Evolutionary conservation across 2,329 filamentous ascomycete species (phyloP), one percentile per base, ranked within the genome.

Genomic region (Fusarium ramigenum): DNA sequence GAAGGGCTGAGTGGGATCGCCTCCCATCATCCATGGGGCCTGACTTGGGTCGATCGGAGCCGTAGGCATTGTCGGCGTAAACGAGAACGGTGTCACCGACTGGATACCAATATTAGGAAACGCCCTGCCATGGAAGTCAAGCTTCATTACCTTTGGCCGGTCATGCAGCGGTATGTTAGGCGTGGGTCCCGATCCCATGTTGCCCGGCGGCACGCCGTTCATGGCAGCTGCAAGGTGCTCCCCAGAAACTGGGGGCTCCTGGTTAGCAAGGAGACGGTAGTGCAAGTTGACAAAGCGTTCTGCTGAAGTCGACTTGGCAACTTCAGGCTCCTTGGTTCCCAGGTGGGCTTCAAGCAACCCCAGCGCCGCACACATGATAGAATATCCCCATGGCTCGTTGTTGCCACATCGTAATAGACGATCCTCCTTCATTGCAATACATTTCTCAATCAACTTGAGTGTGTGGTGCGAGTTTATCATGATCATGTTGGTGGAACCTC

Each of bases 361-460:
- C 32, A 87, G 83, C 2, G 89, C 88, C 7, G 88, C 87, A 72
- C 88, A 91, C 86, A 91, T 89, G 78, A 90, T 90, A 62, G 87
- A 88, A 78, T 90, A 90, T 23, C 88, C 88, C 89, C 89, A 91
- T 0, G 89, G 89, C 76, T 91, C 89, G 75, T 90, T 89, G 80
- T 90, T 90, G 21, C 89, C 89, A 69, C 88, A 90, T n/a, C 88
- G 83, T 30, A 91, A 79, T 12, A 91, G 85, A 2, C 88, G 85
- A 73, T 91, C 88, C 74, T 90, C 88, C 77, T 90, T 90, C 84
- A 91, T 87, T 52, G 82, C 80, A 42, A 91, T 85, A 69, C 89
- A 90, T 77, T 88, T 89, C 76, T 90, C 88, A 16, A 91, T 86
- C n/a, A 91, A 83, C 79, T 87, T 85, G 69, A 90, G 84, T 2